Conservation (phyloP, 2,329 filamentous ascomycete genomes). For the Alternaria arbusti region DNA sequence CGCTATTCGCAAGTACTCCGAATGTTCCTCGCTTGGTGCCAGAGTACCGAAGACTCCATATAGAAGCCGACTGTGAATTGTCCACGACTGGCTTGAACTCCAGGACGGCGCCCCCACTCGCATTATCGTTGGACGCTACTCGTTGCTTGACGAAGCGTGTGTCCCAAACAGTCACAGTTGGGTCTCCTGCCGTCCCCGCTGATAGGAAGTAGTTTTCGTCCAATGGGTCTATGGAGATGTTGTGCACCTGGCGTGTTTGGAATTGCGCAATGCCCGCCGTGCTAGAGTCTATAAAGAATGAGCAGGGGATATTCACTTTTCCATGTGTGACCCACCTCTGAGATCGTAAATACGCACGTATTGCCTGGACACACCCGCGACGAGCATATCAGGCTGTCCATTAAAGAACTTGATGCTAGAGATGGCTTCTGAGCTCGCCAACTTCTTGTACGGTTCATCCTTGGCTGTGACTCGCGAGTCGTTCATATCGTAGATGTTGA, state of each 20-base stretch:
- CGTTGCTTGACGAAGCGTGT: conserved; percentile 60
- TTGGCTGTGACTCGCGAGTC: conserved; percentile 59
- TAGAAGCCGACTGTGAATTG: conserved; percentile 56
- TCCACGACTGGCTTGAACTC: conserved; percentile 63
- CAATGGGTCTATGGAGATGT: conserved; percentile 76
- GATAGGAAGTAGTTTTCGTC: conserved; percentile 87
- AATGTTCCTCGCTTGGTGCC: conserved; percentile 64
- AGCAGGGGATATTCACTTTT: conserved; percentile 19
- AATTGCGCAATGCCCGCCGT: conserved; percentile 57
- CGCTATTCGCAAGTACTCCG: conserved; percentile 64
- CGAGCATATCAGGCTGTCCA: conserved; percentile 74
- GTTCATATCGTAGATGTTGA: conserved; percentile 83
- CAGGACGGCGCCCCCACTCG: conserved; percentile 63
- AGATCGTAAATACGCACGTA: conserved; percentile 80
- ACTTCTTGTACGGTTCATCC: conserved; percentile 61
- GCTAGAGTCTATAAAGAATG: conserved; percentile 41
- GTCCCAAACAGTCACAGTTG: conserved; percentile 80
- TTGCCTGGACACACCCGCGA: conserved; percentile 77
- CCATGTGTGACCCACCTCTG: conserved; percentile 62
- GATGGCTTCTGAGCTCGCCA: conserved; percentile 71
- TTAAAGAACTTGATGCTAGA: conserved; percentile 84
- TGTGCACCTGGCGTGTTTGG: conserved; percentile 67
- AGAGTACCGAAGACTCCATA: conserved; percentile 69
- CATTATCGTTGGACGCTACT: conserved; percentile 52
- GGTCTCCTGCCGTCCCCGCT: conserved; percentile 73